Conservation (phyloP, 176 grass and related monocot species). For the Pharus latifolius region DNA sequence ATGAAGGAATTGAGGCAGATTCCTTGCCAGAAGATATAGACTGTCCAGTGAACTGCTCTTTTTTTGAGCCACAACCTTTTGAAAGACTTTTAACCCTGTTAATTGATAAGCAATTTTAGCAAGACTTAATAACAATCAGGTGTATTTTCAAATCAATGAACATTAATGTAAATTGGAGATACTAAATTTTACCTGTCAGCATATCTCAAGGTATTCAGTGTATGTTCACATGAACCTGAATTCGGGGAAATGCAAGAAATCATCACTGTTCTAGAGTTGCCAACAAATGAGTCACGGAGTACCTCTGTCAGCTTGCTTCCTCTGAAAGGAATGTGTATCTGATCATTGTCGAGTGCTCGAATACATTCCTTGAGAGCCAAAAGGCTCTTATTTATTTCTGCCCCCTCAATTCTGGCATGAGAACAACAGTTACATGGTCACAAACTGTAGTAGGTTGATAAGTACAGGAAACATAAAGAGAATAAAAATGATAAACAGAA, state of each 20-base stretch:
- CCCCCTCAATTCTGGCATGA: slow-evolving; percentile 33
- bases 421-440: neutral
- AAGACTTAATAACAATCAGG: neutral
- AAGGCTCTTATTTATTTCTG: slow-evolving; percentile 69
- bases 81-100: slow-evolving; percentile 46
- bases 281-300: slow-evolving; percentile 70
- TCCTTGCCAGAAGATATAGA: slow-evolving; percentile 42
- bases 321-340: slow-evolving; percentile 76
- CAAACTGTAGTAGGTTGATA: neutral
- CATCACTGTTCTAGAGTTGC: slow-evolving; percentile 69
- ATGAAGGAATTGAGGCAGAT: slow-evolving; percentile 14
- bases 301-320: slow-evolving; percentile 88
- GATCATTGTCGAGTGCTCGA: slow-evolving; percentile 71
- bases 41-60: slow-evolving; percentile 20
- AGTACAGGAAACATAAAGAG: neutral
- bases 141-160: neutral
- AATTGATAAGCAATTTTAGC: neutral
- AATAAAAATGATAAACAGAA: neutral
- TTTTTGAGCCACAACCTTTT: slow-evolving; percentile 27
- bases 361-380: slow-evolving; percentile 84
- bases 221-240: slow-evolving; percentile 67
- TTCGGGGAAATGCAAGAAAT: slow-evolving; percentile 75
- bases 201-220: slow-evolving; percentile 57
- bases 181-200: slow-evolving; percentile 35
- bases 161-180: neutral